Base-by-base conservation (phyloP, 768 basidiomycete genomes). In the Lactarius vividus region DNA sequence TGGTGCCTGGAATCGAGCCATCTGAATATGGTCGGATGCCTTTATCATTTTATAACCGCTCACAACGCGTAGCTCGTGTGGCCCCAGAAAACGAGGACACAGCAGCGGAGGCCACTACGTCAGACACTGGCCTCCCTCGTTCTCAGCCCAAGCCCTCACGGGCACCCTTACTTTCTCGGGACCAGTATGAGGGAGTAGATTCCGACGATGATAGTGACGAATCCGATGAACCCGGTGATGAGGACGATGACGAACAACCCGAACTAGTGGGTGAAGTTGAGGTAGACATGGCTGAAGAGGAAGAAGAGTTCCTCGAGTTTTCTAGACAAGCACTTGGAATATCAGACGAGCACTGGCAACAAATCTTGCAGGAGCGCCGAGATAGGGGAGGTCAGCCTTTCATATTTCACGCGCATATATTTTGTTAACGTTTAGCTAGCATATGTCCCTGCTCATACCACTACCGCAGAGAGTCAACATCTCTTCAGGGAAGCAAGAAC, bases 281-380 rank as follows among this genome's bases (percentile, higher is more conserved):
- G 71, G 82, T 95, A 39, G 89, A 97, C 70, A 96, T 98, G 94
- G 85, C 81, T 1, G 89, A 92, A 71, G 97, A 99, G 76, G 85
- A 93, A 76, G 94, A 91, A 71, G 96, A 97, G 70, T 99, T 98
- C 70, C 77, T 99, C 35, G 91, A 94, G 77, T 99, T 99, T 76
- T 91, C 97, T 15, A 86, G 94, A 55, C 92, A 98, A 71, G 86
- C 91, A 5, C 79, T 98, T 40, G 97, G 97, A 1, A 90, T 99
- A 67, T 84, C 82, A 52, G 89, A 95, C 69, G 86, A 86, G n/a
- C 89, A 94, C 74, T 98, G 96, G 93, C 77, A 82, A 18, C 84
- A 86, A n/a, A 98, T 99, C 57, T 71, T 98, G 33, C 80, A 81
- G 62, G 92, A 96, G 68, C 82, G 97, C 35, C 80, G 83, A 73